Base-by-base conservation (phyloP, 768 basidiomycete genomes). In the Arthromyces matolae region DNA sequence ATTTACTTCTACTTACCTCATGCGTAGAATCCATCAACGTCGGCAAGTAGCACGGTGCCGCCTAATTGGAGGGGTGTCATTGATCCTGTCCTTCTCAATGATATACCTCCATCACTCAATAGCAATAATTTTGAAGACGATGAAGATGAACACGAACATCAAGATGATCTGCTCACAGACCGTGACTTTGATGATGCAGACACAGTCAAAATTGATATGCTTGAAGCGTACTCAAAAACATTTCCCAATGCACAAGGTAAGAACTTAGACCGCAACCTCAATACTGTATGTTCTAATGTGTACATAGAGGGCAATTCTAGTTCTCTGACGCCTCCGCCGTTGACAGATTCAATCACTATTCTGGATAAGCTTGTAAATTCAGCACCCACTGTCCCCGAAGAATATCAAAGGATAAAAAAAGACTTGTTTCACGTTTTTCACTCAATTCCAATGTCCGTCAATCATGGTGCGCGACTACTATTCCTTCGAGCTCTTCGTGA, bases 361-460 rank as follows among this genome's bases (percentile, higher is more conserved):
- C 37, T 39, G 12, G 16, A 39, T 7, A 24, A 39, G n/a, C 14
- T 39, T 19, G 20, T 39, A 4, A 39, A 39, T 18, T 47, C 46
- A 12, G 38, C 38, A 12, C 46, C 25, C 4, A 35, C 23, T 2
- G 12, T 8, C 22, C 10, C n/a, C 24, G 29, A 39, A 10, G 35
- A 47, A 25, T 45, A 50, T 24, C 52, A 49, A 9, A 35, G 50
- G 23, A 57, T 56, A 23, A 58, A 62, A 27, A 62, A 58, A 20
- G 60, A 60, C 37, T 43, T 57, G 3, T 60, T 58, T 25, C 60
- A 62, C 46, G 60, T 49, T 23, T 61, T 58, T 20, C 50, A 60
- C 9, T 22, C 24, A 14, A 42, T 42, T 24, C 42, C 48, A 16
- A 49, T 42, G 5, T 14, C 42, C 52, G 13, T 54, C 6, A 45